Percentiles rank a stretch among this genome's conserved stretches.
Evolutionary conservation across 2,329 filamentous ascomycete genomes (phyloP).

Genomic region (Clarireedia homoeocarpa): DNA sequence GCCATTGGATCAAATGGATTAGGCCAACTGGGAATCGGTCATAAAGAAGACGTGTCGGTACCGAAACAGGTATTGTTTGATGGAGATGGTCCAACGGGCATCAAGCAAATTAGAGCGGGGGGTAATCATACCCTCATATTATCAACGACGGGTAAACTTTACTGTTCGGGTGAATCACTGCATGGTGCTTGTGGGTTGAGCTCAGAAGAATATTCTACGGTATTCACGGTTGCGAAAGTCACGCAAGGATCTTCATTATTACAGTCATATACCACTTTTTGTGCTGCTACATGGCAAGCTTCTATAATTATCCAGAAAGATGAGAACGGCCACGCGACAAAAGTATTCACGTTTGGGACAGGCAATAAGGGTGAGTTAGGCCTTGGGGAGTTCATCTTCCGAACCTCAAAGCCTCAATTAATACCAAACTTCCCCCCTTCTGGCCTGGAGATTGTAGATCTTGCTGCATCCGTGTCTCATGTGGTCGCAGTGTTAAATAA

Average conservation of each 20-base stretch:
- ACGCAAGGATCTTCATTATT: constrained; percentile 24
- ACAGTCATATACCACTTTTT: constrained; percentile 29
- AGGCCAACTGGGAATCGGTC: constrained; percentile 64
- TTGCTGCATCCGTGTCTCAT: constrained; percentile 73
- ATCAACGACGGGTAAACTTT: constrained; percentile 52
- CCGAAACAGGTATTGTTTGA: constrained; percentile 56
- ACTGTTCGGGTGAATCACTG: constrained; percentile 54
- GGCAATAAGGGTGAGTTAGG: constrained; percentile 69
- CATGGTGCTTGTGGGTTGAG: constrained; percentile 45
- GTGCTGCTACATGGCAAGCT: constrained; percentile 74
- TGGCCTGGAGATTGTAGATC: constrained; percentile 48
- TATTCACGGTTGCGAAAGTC: constrained; percentile 17
- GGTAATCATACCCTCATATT: constrained; percentile 83
- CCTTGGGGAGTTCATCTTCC: constrained; percentile 45
- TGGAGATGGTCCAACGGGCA: constrained; percentile 28
- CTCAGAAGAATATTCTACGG: constrained; percentile 6
- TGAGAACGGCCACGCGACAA: constrained; percentile 34
- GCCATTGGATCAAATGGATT: constrained; percentile 72
- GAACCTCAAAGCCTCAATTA: constrained; percentile 38
- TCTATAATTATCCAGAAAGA: constrained; percentile 53
- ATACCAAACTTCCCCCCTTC: constrained; percentile 58
- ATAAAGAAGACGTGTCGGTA: constrained; percentile 61
- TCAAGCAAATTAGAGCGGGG: constrained; percentile 45
- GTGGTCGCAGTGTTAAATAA: constrained; percentile 64
- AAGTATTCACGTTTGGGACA: constrained; percentile 56